Evolutionary conservation across 352 stramenopile species (phyloP).

Genomic region (Globisporangium spiculum): DNA sequence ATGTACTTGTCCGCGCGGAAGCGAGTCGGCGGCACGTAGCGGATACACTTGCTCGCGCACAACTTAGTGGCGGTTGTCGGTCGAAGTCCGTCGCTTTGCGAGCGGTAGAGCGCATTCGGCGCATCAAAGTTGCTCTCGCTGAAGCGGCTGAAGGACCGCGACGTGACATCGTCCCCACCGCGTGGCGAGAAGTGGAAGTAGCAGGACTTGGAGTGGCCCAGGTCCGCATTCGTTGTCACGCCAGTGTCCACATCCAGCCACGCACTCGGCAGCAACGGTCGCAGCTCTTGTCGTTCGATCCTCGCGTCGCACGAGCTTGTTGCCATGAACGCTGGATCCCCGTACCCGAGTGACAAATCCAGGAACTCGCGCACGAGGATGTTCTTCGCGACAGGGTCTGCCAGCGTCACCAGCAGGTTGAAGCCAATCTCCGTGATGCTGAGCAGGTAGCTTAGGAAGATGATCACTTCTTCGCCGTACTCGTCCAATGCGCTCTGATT

Average conservation of each 20-base stretch:
- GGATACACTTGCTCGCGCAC: slow-evolving; percentile 42
- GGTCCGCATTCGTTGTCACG: background rate
- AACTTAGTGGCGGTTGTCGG: slow-evolving; percentile 12
- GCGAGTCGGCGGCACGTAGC: slow-evolving; percentile 47
- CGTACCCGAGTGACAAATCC: slow-evolving; percentile 46
- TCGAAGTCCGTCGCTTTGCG: slow-evolving; percentile 18
- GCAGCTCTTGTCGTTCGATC: slow-evolving; percentile 51
- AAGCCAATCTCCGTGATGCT: slow-evolving; percentile 67
- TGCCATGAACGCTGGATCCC: slow-evolving; percentile 47
- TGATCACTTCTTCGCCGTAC: slow-evolving; percentile 47
- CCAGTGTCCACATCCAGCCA: slow-evolving; percentile 53
- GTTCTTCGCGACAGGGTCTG: slow-evolving; percentile 60
- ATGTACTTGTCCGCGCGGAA: slow-evolving; percentile 47
- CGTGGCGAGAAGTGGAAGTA: slow-evolving; percentile 26
- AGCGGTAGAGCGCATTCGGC: slow-evolving; percentile 11
- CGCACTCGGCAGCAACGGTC: slow-evolving; percentile 47
- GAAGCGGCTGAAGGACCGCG: slow-evolving; percentile 24
- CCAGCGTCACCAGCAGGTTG: slow-evolving; percentile 54
- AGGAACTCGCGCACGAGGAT: slow-evolving; percentile 70
- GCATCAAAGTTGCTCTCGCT: slow-evolving; percentile 30
- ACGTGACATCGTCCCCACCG: slow-evolving; percentile 17
- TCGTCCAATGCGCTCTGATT: slow-evolving; percentile 48
- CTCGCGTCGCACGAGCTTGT: slow-evolving; percentile 76
- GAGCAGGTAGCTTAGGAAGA: slow-evolving; percentile 63
- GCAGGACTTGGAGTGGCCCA: slow-evolving; percentile 32